Evolutionary conservation across 2,329 filamentous ascomycete genomes (phyloP).

Genomic region (Fusarium pseudocircinatum): DNA sequence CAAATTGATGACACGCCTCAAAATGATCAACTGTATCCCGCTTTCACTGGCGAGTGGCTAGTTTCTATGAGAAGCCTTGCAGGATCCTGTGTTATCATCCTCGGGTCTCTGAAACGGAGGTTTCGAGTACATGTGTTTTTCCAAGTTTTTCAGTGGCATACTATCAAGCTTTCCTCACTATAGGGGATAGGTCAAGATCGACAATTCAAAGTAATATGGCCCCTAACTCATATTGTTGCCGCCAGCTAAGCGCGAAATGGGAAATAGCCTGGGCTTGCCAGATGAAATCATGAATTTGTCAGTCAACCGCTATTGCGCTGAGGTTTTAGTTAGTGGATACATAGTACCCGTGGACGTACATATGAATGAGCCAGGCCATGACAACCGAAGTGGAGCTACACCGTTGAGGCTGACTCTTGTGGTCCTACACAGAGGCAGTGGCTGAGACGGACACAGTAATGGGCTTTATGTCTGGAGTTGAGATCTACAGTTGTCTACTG

Average conservation of each 20-base stretch:
- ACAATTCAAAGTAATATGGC: conserved; percentile 23
- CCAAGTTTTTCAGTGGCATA: not conserved
- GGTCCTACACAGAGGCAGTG: not conserved
- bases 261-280: conserved; percentile 16
- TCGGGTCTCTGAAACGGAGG: not conserved
- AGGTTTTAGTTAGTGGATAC: conserved; percentile 28
- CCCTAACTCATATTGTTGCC: conserved; percentile 27
- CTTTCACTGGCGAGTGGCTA: not conserved
- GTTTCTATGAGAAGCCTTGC: not conserved
- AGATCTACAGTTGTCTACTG: conserved; percentile 2
- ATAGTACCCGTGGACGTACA: not conserved
- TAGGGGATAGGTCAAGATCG: conserved; percentile 7
- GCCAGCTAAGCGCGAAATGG: conserved; percentile 31
- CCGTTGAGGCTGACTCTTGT: conserved; percentile 15
- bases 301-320: conserved; percentile 27
- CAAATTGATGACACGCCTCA: not conserved
- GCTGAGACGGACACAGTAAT: not conserved
- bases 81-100: not conserved
- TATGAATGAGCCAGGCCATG: conserved; percentile 11
- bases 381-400: conserved; percentile 5
- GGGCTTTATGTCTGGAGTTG: not conserved
- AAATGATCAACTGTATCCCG: not conserved
- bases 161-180: conserved; percentile 1
- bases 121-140: conserved; percentile 1
- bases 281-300: conserved; percentile 33